Evolutionary conservation across 208 protist genomes (phyloP), one percentile per base, ranked within the genome.

Genomic region (Wallacemonas collosoma): DNA sequence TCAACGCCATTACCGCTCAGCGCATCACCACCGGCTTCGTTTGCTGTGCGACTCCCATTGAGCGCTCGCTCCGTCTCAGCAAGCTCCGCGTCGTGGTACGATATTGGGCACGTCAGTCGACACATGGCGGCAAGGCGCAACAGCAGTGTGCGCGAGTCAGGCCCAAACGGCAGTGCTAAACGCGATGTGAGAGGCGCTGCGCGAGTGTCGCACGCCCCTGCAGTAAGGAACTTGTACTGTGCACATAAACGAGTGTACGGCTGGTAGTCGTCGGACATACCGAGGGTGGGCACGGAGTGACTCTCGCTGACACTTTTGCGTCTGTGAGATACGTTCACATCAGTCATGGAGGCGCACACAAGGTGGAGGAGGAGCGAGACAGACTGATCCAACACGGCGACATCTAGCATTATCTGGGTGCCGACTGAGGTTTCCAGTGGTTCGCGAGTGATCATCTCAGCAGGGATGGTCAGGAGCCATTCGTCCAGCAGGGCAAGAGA

Each of bases 1-100:
- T 15, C 72, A 26, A 4, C 81, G 68, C 77, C 80, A 85, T 38
- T 74, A 45, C 11, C 45, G 53, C 39, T 73, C 69, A 62, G 60
- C 7, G 60, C 60, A 7, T 4, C 60, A 7, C 4, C 38, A 26
- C 26, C 26, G 26, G 26, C 26, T 26, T 26, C 26, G 26, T 26
- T 26, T 26, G 26, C 26, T 0, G 26, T 26, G 26, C 26, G 26
- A 26, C 26, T 26, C 26, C 26, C 26, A 26, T 26, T 26, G 0
- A 26, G 26, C 26, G 26, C 26, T 26, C 26, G 26, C 60, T 9
- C 15, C n/a, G 62, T 38, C 36, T 58, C 63, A 40, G 65, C 68
- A 6, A 50, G 45, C 45, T 6, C 45, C 8, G 45, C 45, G 45
- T 6, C 45, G 8, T 43, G 47, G 2, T 71, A n/a, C 51, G 5